These are phyloP conservation scores for Lipomyces starkeyi DNA, from an alignment of 805 yeast species.

Conservation along the genomic window DNA sequence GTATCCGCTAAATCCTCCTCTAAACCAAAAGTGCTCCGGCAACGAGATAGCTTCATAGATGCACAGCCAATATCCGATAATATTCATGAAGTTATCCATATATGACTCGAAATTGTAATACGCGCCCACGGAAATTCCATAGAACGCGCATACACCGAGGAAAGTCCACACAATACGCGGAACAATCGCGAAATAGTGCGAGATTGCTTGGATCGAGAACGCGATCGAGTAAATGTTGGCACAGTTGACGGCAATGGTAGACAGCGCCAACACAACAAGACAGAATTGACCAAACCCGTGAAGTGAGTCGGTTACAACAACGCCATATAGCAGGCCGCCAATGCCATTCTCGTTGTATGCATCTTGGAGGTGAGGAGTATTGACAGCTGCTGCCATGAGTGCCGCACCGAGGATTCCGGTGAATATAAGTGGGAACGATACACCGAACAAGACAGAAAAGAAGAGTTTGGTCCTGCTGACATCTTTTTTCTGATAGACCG, in stretches of 20 bases:
- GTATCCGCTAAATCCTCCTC: slow-evolving; percentile 59
- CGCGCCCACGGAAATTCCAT: slow-evolving; percentile 90
- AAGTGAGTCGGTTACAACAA: slow-evolving; percentile 77
- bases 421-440: slow-evolving; percentile 71
- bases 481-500: slow-evolving; percentile 79
- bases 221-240: slow-evolving; percentile 95
- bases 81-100: slow-evolving; percentile 85
- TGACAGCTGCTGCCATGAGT: slow-evolving; percentile 68
- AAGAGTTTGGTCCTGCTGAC: slow-evolving; percentile 66
- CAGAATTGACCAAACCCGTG: slow-evolving; percentile 91
- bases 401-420: slow-evolving; percentile 87
- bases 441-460: slow-evolving; percentile 65
- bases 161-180: slow-evolving; percentile 88
- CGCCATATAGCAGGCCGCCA: slow-evolving; percentile 84
- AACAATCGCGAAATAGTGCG: slow-evolving; percentile 72
- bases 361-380: slow-evolving; percentile 53
- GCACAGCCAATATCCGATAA: slow-evolving; percentile 89
- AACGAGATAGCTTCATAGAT: slow-evolving; percentile 75
- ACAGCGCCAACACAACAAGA: slow-evolving; percentile 80
- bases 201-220: slow-evolving; percentile 81
- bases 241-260: slow-evolving; percentile 88
- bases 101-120: slow-evolving; percentile 72
- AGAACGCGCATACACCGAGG: slow-evolving; percentile 71
- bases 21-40: slow-evolving; percentile 81
- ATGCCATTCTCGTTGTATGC: slow-evolving; percentile 61